Evolutionary conservation across 257 asterid species (phyloP).

Genomic region (Scutellaria barbata): DNA sequence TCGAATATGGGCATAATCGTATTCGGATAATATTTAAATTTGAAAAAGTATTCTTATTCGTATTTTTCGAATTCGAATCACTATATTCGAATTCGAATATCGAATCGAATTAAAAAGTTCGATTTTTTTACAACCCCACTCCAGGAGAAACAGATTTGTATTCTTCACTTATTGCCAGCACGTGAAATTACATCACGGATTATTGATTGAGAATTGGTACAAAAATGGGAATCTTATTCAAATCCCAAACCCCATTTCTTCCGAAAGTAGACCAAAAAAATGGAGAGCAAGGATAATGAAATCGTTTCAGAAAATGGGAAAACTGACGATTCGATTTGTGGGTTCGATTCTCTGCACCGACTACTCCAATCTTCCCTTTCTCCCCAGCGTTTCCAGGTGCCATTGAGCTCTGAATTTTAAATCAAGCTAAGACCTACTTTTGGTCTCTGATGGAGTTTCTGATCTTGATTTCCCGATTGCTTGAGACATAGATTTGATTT

Average conservation of each 20-base stretch:
- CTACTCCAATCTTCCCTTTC: conserved; percentile 78
- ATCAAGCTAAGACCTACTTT: background rate
- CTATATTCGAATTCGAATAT: no score
- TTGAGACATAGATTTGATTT: background rate
- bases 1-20: no score
- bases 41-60: no score
- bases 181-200: background rate
- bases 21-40: no score
- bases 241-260: background rate
- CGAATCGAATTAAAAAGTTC: no score
- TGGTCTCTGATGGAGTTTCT: conserved; percentile 14
- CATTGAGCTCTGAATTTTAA: background rate
- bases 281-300: conserved; percentile 54
- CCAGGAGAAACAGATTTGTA: no score
- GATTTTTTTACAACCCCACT: no score
- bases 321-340: conserved; percentile 72
- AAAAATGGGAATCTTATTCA: conserved; percentile 29
- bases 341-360: conserved; percentile 83
- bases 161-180: background rate
- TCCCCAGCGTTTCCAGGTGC: conserved; percentile 75
- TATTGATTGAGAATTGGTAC: no score
- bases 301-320: conserved; percentile 43
- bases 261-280: conserved; percentile 28
- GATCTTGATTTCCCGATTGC: background rate
- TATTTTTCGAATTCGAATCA: no score